phyloP scores from a whole-genome alignment of 805 yeast species.

The Ogataea henricii region DNA sequence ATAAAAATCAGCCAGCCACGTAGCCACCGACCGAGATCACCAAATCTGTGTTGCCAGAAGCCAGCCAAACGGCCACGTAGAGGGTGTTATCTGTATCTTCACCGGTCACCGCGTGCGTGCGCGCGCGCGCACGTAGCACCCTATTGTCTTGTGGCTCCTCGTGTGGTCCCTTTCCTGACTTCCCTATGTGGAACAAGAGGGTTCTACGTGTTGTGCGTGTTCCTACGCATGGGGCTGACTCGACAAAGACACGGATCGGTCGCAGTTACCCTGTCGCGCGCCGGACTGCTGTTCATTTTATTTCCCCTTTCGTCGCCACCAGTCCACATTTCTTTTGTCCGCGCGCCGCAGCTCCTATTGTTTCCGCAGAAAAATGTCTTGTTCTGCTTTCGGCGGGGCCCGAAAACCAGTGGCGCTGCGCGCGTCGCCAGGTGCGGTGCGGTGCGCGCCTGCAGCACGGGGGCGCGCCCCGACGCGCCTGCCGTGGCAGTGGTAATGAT shows the following conservation, averaged over 20 bases:
- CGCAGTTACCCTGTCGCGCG: neutral
- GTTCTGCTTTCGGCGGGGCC: conserved; percentile 9
- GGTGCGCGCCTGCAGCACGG: neutral
- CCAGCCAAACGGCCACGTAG: neutral
- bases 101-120: neutral
- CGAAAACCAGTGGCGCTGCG: conserved; percentile 7
- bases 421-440: neutral
- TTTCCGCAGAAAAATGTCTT: neutral
- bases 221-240: neutral
- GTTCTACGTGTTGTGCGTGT: conserved; percentile 4
- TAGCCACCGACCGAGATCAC: neutral
- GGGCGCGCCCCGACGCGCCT: neutral
- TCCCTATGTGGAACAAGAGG: conserved; percentile 1
- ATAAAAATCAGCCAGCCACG: conserved; percentile 2
- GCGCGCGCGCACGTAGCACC: neutral
- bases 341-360: conserved; percentile 7
- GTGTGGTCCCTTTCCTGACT: conserved; percentile 8
- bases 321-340: neutral
- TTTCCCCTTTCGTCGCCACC: conserved; percentile 1
- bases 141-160: conserved; percentile 3
- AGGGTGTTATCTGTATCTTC: neutral
- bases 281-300: neutral
- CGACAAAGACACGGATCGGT: neutral
- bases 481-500: conserved; percentile 2
- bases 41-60: neutral